Evolutionary conservation across 2,329 filamentous ascomycete genomes (phyloP).

Genomic region (Aureobasidium sp.): DNA sequence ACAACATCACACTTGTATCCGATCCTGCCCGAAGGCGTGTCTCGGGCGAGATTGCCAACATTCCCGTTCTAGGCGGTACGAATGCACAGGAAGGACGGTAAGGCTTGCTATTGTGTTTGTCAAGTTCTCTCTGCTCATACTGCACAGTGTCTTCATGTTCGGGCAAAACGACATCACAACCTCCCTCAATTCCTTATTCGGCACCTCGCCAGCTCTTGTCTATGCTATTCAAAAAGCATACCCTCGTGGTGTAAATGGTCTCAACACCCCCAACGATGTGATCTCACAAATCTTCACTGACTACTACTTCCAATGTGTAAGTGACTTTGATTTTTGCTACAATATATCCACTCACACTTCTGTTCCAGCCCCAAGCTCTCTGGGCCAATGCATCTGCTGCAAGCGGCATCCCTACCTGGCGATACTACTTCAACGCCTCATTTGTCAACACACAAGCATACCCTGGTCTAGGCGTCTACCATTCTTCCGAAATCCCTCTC

Average conservation of each 20-base stretch:
- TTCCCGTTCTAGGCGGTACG: conserved; percentile 31
- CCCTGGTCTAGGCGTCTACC: conserved; percentile 28
- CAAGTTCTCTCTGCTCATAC: neutral
- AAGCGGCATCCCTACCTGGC: conserved; percentile 29
- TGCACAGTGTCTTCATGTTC: conserved; percentile 25
- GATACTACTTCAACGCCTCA: conserved; percentile 33
- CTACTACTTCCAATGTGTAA: conserved; percentile 25
- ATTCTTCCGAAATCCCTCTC: conserved; percentile 30
- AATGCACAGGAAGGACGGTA: conserved; percentile 32
- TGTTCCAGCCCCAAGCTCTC: conserved; percentile 18
- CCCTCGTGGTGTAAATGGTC: conserved; percentile 20
- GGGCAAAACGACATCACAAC: conserved; percentile 23
- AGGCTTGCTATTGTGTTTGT: neutral
- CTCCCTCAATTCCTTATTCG: conserved; percentile 20
- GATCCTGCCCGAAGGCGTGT: conserved; percentile 24
- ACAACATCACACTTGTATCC: conserved; percentile 29
- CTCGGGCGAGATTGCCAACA: conserved; percentile 27
- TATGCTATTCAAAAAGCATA: conserved; percentile 25
- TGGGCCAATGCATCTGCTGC: conserved; percentile 26
- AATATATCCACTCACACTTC: neutral
- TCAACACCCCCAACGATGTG: conserved; percentile 24
- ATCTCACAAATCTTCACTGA: conserved; percentile 26
- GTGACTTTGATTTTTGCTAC: neutral
- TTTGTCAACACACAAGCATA: conserved; percentile 29
- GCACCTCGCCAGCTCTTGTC: conserved; percentile 21